phyloP scores from a whole-genome alignment of 2,329 filamentous ascomycete species.

The Colletotrichum coccodes region DNA sequence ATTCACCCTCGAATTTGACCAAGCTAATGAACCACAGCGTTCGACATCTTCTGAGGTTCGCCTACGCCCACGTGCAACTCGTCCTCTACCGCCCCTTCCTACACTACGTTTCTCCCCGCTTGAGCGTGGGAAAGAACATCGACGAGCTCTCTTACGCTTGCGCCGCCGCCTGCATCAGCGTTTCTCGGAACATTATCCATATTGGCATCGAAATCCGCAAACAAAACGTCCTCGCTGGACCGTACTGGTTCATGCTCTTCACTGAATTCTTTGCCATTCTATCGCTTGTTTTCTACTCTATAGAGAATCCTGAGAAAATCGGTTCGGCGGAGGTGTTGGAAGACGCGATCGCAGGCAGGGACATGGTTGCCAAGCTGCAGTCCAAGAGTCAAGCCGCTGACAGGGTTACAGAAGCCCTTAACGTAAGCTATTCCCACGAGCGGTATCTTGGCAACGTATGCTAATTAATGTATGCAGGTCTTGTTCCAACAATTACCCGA shows the following conservation, averaged over 20 bases:
- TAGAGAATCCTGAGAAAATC: conserved; percentile 81
- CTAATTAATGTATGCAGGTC: conserved; percentile 56
- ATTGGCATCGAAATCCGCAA: conserved; percentile 83
- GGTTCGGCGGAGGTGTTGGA: conserved; percentile 83
- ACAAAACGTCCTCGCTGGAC: conserved; percentile 78
- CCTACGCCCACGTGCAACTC: conserved; percentile 86
- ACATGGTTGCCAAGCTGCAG: conserved; percentile 82
- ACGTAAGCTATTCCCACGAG: conserved; percentile 61
- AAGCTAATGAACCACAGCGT: conserved; percentile 50
- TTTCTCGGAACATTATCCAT: conserved; percentile 80
- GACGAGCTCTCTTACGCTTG: conserved; percentile 84
- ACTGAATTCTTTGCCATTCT: conserved; percentile 86
- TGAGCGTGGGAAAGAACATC: conserved; percentile 65
- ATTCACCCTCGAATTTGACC: not conserved
- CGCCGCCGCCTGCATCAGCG: conserved; percentile 68
- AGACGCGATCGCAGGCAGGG: conserved; percentile 86
- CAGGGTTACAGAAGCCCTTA: conserved; percentile 80
- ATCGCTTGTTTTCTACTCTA: conserved; percentile 81
- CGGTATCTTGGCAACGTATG: not conserved
- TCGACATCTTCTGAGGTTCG: conserved; percentile 81
- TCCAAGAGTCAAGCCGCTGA: conserved; percentile 90
- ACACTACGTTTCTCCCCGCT: conserved; percentile 79
- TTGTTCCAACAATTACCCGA: conserved; percentile 88
- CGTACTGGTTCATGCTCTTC: conserved; percentile 89
- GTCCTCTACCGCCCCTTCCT: conserved; percentile 86